These are phyloP conservation scores for Aspergillus sergii DNA, from an alignment of 2,329 filamentous ascomycete species.

Conservation along the genomic window DNA sequence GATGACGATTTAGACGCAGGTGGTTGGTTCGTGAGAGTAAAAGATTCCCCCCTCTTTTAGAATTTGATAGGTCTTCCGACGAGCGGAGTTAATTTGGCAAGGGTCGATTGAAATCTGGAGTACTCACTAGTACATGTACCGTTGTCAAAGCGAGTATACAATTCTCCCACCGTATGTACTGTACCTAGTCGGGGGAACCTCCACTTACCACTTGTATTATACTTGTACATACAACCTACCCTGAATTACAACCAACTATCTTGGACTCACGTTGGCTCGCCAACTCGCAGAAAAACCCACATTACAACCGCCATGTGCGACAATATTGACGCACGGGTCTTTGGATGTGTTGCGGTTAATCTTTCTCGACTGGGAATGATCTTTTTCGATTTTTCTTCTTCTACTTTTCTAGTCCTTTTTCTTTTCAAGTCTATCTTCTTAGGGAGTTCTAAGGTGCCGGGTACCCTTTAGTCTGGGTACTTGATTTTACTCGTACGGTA, in stretches of 20 bases:
- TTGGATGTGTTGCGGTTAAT: neutral
- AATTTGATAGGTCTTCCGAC: conserved; percentile 8
- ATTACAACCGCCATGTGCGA: conserved; percentile 4
- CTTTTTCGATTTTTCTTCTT: neutral
- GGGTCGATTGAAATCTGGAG: neutral
- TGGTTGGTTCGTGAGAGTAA: conserved; percentile 2
- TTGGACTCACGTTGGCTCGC: neutral
- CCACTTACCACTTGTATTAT: neutral
- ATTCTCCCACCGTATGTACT: neutral
- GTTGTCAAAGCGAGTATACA: neutral
- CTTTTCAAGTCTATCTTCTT: neutral
- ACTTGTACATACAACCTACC: neutral
- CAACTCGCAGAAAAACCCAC: neutral
- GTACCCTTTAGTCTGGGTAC: neutral
- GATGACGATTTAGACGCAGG: conserved; percentile 6
- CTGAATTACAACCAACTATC: neutral
- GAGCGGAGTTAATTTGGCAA: neutral
- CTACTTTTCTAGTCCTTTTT: neutral
- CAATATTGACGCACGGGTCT: neutral
- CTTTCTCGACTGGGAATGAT: neutral
- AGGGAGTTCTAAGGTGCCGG: neutral
- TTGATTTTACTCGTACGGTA: neutral
- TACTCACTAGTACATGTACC: neutral
- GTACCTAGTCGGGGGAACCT: neutral
- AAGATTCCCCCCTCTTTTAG: neutral